Base-by-base conservation (phyloP, 2,329 filamentous ascomycete species). In the Cyphellophora attinorum region DNA sequence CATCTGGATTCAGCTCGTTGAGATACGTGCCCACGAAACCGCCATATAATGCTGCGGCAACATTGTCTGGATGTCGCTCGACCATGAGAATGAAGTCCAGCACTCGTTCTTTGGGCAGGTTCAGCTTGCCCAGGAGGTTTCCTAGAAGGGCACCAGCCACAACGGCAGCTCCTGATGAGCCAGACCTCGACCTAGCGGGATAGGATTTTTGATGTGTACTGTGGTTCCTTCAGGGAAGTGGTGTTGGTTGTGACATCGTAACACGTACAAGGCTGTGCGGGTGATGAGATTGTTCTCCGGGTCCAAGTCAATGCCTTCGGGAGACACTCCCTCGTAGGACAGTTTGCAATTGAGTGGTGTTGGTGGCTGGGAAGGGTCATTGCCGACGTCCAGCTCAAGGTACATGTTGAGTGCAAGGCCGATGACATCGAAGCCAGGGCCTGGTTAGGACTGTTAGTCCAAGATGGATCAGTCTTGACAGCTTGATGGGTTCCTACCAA, bases 31-130 rank as follows among this genome's bases (percentile, higher is more conserved):
- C 91, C 16, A 98, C 86, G 49, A 98, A 96, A 19, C 91, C 91
- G 47, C 91, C 91, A 52, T 93, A 96, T 21, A 96, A 74, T 5
- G 91, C 88, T 11, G 91, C 91, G 38, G 88, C 91, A 33, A 98
- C 85, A 54, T 94, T 94, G 62, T 94, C 86, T 8, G 86, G 86
- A 59, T 94, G 86, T 45, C 85, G 77, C 61, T 94, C 57, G 60
- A 49, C 93, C 91, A 98, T 98, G 47, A 98, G 68, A 55, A 85
- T 94, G 59, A 86, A 98, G 62, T 98, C 91, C 51, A 98, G 79
- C 56, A 98, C 74, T 25, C 91, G 73, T 45, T 85, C 81, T 51
- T 84, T 79, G 5, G 45, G 28, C 44, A 98, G 65, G 29, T 79
- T 69, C 41, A 98, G 70, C 19, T 80, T 72, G 23, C 88, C 89